Conservation (phyloP, 257 asterid genomes). For the Solanum tarijense region DNA sequence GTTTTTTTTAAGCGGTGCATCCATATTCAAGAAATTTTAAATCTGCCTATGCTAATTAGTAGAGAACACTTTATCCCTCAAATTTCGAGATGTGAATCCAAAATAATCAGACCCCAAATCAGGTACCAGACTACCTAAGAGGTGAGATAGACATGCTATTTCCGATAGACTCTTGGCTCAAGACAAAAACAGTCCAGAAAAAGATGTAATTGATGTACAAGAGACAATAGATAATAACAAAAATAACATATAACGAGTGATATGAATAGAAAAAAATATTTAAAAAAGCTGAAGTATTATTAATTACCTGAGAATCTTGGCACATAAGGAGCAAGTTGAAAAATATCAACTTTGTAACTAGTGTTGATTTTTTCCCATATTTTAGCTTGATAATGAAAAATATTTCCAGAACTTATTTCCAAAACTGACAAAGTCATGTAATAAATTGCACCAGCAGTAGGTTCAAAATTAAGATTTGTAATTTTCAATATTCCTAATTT, state of each 20-base stretch:
- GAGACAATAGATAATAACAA: neutral
- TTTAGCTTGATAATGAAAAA: conserved; percentile 16
- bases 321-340: conserved; percentile 25
- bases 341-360: conserved; percentile 8
- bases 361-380: conserved; percentile 25
- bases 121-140: neutral
- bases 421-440: conserved; percentile 18
- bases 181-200: neutral
- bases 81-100: rapidly evolving
- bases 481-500: neutral
- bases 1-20: neutral
- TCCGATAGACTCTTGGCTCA: neutral
- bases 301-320: neutral
- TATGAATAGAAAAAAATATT: neutral
- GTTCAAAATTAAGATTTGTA: conserved; percentile 24
- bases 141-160: rapidly evolving
- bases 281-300: neutral
- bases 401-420: conserved; percentile 4
- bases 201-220: neutral
- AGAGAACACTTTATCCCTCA: neutral
- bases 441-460: conserved; percentile 34
- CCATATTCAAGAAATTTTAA: neutral
- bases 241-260: neutral
- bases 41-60: neutral
- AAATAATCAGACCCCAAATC: rapidly evolving